Evolutionary conservation across 768 basidiomycete genomes (phyloP).

Genomic region (Mycena indigotica): DNA sequence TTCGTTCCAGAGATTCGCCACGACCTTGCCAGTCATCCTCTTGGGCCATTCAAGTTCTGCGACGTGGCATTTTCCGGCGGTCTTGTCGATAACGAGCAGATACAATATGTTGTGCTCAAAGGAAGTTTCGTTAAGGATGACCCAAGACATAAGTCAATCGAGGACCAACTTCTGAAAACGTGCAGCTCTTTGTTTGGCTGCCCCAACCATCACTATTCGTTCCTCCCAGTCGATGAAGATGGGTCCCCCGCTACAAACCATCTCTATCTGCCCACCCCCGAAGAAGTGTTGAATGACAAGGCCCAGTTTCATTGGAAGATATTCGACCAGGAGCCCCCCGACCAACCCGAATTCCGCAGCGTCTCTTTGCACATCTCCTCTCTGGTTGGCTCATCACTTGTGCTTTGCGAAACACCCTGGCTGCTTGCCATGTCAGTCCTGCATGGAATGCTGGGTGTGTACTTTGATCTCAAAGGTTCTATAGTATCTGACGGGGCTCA

Average conservation of each 20-base stretch:
- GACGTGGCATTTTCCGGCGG: too few species aligned
- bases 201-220: background rate
- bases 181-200: background rate
- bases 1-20: too few species aligned
- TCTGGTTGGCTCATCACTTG: background rate
- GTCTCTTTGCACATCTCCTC: background rate
- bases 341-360: background rate
- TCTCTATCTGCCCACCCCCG: background rate
- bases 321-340: background rate
- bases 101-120: background rate
- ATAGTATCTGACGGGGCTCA: background rate
- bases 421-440: background rate
- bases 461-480: background rate
- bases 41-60: too few species aligned
- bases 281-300: background rate
- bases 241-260: background rate
- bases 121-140: background rate
- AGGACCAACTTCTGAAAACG: background rate
- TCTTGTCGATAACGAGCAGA: too few species aligned
- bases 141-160: background rate
- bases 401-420: background rate
- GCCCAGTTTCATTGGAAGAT: background rate
- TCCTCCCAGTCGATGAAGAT: background rate
- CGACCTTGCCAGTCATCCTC: too few species aligned
- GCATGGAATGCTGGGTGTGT: background rate